Evolutionary conservation across 495 filamentous ascomycete species (phyloP).

Genomic region (Penicillium pulvis): DNA sequence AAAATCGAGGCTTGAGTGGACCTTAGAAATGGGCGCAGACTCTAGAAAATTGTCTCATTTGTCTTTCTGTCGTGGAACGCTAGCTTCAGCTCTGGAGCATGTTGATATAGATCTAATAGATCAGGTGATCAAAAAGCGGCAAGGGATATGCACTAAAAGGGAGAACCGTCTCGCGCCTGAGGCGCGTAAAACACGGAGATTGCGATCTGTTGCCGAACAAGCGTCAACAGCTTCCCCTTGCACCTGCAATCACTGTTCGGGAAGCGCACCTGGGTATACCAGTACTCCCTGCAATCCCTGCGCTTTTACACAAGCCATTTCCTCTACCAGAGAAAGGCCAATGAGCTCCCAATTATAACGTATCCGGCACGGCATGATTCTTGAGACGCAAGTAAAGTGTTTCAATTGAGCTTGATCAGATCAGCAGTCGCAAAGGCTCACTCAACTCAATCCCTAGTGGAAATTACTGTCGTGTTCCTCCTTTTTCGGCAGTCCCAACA

Average conservation of each 20-base stretch:
- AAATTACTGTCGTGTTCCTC: background rate
- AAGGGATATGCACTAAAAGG: background rate
- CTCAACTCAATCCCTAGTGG: background rate
- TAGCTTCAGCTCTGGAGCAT: no score
- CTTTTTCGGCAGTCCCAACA: background rate
- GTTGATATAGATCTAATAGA: background rate
- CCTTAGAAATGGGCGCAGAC: no score
- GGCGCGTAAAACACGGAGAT: conserved; percentile 26
- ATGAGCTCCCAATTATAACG: conserved; percentile 4
- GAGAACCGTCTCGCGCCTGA: conserved; percentile 23
- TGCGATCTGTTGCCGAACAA: conserved; percentile 23
- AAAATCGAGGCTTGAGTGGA: no score
- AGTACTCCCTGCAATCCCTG: background rate
- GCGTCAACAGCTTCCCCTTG: conserved; percentile 7
- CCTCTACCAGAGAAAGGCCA: background rate
- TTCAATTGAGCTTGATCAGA: conserved; percentile 2
- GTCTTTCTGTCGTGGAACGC: no score
- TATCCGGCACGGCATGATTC: conserved; percentile 12
- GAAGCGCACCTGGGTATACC: background rate
- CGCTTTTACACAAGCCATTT: background rate
- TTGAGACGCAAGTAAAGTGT: conserved; percentile 5
- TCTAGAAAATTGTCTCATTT: no score
- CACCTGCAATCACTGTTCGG: background rate
- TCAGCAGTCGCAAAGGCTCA: conserved; percentile 1
- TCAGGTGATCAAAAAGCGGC: background rate